Evolutionary conservation across 2,329 filamentous ascomycete species (phyloP), one percentile per base, ranked within the genome.

Genomic region (Fusarium veterinarium): DNA sequence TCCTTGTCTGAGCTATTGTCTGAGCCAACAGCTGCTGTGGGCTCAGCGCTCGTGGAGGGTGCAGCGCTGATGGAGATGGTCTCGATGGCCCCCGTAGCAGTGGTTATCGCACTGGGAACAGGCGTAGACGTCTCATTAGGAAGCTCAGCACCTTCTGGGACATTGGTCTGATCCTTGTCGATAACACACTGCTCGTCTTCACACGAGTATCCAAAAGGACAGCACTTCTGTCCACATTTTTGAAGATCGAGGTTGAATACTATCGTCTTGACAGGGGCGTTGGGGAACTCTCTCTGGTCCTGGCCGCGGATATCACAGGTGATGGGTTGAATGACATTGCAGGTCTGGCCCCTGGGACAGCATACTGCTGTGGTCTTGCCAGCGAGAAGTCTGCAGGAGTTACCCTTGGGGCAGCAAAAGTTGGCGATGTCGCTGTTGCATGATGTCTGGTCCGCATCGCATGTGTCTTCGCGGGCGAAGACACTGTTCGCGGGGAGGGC

Each of bases 121-220:
- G 66, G 53, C n/a, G 73, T 71, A 20, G 77, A 72, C 44, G 60
- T 74, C 30, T 76, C 69, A 13, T 69, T 53, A 74, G 78, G 71
- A 52, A 72, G 75, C 20, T 78, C 62, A 4, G 79, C 62, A 4
- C 76, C 78, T 60, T 80, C 82, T 28, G 83, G 83, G 42, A 73
- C n/a, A 37, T 78, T 70, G 13, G 80, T 79, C 76, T 91, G 88
- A 75, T 91, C 86, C 20, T 81, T 69, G 69, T 90, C 80, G 74
- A 82, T 84, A 16, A 84, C 78, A 75, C 92, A 94, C 68, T 83
- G 69, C n/a, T 82, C 82, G 58, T 78, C 79, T 40, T 86, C 80
- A 81, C 93, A 95, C 3, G 84, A 82, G 81, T 91, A 95, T 6
- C 93, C 93, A 80, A 91, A 91, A 0, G 93, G 92, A 78, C 93